Base-by-base conservation (phyloP, 208 protist genomes). In the Naegleria fowleri region DNA sequence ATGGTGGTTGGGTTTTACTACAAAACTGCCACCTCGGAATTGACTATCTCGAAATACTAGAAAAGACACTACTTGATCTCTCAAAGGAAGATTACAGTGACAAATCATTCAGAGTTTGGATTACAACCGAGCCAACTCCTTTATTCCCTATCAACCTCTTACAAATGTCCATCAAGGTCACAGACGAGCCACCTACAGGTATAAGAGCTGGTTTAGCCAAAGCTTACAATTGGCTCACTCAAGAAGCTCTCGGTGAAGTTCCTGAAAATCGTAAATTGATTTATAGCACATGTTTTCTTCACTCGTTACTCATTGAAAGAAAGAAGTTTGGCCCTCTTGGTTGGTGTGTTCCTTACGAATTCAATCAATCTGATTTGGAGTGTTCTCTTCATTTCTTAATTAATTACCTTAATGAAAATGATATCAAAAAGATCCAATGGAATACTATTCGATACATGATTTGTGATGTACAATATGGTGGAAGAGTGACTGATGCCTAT, bases 291-390 rank as follows among this genome's bases (percentile, higher is more conserved):
- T 98, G 97, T 92, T 99, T 99, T 95, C 94, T 99, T 76, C 98
- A 99, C 93, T 98, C 98, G 29, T 95, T 98, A 89, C 97, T 99
- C 58, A 97, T 99, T 92, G 98, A 99, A 95, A 95, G 98, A 41
- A 96, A 97, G 91, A 99, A 99, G 95, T 99, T 99, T 92, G 98
- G 98, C 41, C 97, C 98, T n/a, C 97, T 99, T 91, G 98, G 98
- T 33, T 99, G 98, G 96, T 98, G 97, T 93, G 98, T 99, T 39
- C 97, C 97, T 43, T 99, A 99, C 94, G 98, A 99, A 94, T 99
- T 99, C 94, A 99, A 99, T 93, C 97, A 98, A 92, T 96, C 96
- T 87, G 98, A 99, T 94, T 92, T 98, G 19, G 92, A 86, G n/a
- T 95, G 96, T 16, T 95, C 91, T 11, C 41, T 96, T 25, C 43